Base-by-base conservation (phyloP, 164 flowering plant genomes). In the Magnolia changhungtana region DNA sequence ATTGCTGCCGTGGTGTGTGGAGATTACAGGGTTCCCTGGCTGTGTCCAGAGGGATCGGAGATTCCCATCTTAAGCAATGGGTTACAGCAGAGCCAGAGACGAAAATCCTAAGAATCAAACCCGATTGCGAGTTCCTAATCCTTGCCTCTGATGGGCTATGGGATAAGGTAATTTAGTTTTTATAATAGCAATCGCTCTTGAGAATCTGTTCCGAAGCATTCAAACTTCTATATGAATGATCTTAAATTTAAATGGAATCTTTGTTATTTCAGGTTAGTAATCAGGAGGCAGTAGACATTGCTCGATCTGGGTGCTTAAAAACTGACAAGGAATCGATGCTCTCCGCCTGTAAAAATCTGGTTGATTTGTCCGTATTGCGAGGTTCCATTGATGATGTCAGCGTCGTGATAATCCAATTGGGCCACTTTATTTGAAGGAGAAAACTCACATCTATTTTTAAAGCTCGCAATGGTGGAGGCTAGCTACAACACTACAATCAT, bases 111-210 rank as follows among this genome's bases (percentile, higher is more conserved):
- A 79, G 58, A 23, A 87, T 93, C 50, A 20, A 78, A 31, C 83
- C 86, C 0, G 89, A 89, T 0, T 85, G 82, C 75, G 95, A 95
- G 86, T 90, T 95, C 82, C 77, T 95, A 74, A 86, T 95, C 80
- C 81, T 95, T 55, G 98, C 92, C 16, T 95, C 98, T 1, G 98
- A 95, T 81, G 97, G 98, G 9, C 80, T 95, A 55, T 95, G 98
- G 98, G 94, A 93, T 73, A 91, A 90, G 95, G 98, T 94, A 71
- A 59, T 13, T 61, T 23, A 11, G 61, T 55, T 55, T 11, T 55
- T 55, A 55, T 3, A 16, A 10, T 14, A 8, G 61, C 61, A 11
- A 37, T 37, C 0, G 45, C 7, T 37, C 45, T 37, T 37, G 45
- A 37, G 45, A 37, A 37, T 37, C 7, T 37, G 45, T 37, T 37